These are phyloP conservation scores for Umbelopsis sp. DNA, from an alignment of 192 early-diverging fungal genomes.

Conservation along the genomic window DNA sequence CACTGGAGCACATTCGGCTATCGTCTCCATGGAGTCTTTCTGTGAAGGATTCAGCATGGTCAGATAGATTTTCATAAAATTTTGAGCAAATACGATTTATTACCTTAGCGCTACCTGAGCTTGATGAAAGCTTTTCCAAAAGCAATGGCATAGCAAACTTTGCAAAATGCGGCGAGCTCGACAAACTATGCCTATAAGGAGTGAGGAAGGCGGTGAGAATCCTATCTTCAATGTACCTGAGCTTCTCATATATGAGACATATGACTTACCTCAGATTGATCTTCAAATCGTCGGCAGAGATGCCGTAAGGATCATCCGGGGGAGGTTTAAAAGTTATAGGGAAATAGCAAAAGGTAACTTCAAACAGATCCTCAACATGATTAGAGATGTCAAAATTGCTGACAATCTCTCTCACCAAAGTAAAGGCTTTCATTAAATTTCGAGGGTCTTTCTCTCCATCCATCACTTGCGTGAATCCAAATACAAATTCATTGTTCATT, in stretches of 20 bases:
- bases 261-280: constrained; percentile 60
- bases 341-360: constrained; percentile 98
- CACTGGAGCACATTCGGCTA: constrained; percentile 75
- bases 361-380: constrained; percentile 91
- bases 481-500: constrained; percentile 74
- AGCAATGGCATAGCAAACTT: constrained; percentile 84
- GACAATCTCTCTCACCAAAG: constrained; percentile 71
- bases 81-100: not conserved
- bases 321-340: constrained; percentile 98
- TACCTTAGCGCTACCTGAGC: constrained; percentile 87
- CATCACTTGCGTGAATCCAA: constrained; percentile 83
- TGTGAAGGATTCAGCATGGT: constrained; percentile 35
- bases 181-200: constrained; percentile 64
- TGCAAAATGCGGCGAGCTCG: constrained; percentile 77
- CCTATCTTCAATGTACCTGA: not conserved
- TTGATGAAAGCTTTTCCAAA: constrained; percentile 88
- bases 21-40: constrained; percentile 90
- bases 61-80: not conserved
- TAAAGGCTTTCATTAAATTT: constrained; percentile 89
- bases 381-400: constrained; percentile 76
- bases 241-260: not conserved
- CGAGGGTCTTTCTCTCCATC: constrained; percentile 99
- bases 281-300: constrained; percentile 93
- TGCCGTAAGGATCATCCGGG: constrained; percentile 92
- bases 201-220: not conserved